These are phyloP conservation scores for Thelonectria rubi DNA, from an alignment of 2,329 filamentous ascomycete species.

Conservation along the genomic window DNA sequence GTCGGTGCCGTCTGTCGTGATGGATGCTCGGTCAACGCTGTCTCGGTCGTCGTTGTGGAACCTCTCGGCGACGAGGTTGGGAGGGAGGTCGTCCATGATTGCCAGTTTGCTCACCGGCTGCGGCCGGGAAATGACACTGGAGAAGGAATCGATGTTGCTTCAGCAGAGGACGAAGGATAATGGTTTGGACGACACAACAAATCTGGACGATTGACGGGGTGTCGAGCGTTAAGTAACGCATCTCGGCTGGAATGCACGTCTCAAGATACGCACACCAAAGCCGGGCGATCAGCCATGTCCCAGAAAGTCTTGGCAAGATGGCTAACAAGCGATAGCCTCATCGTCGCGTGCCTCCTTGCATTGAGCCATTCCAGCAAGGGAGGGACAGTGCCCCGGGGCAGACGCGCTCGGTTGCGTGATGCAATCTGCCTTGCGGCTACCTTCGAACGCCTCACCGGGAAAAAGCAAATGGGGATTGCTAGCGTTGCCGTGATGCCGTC, in stretches of 20 bases:
- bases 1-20: background rate
- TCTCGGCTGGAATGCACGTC: slow-evolving; percentile 13
- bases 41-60: slow-evolving; percentile 10
- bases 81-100: slow-evolving; percentile 44
- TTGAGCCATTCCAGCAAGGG: background rate
- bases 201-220: slow-evolving; percentile 23
- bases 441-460: slow-evolving; percentile 16
- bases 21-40: slow-evolving; percentile 6
- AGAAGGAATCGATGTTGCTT: slow-evolving; percentile 7
- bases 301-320: slow-evolving; percentile 6
- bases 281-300: slow-evolving; percentile 33
- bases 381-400: slow-evolving; percentile 21
- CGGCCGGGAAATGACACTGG: slow-evolving; percentile 2
- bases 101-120: slow-evolving; percentile 4
- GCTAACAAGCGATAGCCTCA: slow-evolving; percentile 19
- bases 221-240: slow-evolving; percentile 39
- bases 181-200: slow-evolving; percentile 8
- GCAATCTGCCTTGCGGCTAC: slow-evolving; percentile 34
- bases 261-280: slow-evolving; percentile 29
- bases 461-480: slow-evolving; percentile 27
- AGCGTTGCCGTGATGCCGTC: slow-evolving; percentile 25
- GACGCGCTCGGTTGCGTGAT: slow-evolving; percentile 18
- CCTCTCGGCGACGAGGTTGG: slow-evolving; percentile 25
- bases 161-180: slow-evolving; percentile 1
- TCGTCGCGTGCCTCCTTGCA: slow-evolving; percentile 31